These are phyloP conservation scores for Inonotus obliquus DNA, from an alignment of 1,284 basidiomycete genomes.

Conservation along the genomic window DNA sequence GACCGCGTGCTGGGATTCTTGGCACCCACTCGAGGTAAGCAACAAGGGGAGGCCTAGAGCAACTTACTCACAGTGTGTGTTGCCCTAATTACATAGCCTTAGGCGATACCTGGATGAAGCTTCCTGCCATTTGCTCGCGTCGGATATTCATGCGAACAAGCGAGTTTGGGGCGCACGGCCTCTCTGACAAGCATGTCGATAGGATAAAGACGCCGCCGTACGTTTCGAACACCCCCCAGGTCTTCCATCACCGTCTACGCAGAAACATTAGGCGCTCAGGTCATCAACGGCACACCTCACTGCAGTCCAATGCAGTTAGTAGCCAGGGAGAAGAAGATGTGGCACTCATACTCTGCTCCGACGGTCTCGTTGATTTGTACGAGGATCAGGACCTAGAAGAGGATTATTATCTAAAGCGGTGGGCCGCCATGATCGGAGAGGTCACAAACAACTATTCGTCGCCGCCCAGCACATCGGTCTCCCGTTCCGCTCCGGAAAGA, in stretches of 20 bases:
- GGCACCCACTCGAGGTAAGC: constrained; percentile 59
- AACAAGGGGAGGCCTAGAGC: constrained; percentile 10
- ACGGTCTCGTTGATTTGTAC: constrained; percentile 54
- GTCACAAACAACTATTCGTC: not conserved
- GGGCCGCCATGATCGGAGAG: constrained; percentile 17
- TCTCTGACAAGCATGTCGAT: constrained; percentile 37
- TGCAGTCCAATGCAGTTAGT: constrained; percentile 18
- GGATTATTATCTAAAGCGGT: constrained; percentile 13
- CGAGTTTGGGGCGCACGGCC: constrained; percentile 36
- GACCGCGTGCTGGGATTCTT: constrained; percentile 59
- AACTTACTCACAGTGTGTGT: not conserved
- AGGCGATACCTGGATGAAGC: constrained; percentile 60
- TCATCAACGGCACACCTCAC: not conserved
- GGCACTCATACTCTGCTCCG: constrained; percentile 49
- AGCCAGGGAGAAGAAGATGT: constrained; percentile 15
- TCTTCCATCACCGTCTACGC: constrained; percentile 33
- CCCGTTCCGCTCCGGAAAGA: not conserved
- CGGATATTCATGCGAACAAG: constrained; percentile 48
- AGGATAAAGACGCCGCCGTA: constrained; percentile 58
- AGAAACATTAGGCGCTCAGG: not conserved
- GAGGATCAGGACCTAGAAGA: constrained; percentile 32
- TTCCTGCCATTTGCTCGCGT: constrained; percentile 52
- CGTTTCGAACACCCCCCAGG: constrained; percentile 48
- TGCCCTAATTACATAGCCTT: constrained; percentile 38
- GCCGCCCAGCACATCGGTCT: not conserved